Evolutionary conservation across 2,329 filamentous ascomycete genomes (phyloP).

Genomic region (Penicillium hordei): DNA sequence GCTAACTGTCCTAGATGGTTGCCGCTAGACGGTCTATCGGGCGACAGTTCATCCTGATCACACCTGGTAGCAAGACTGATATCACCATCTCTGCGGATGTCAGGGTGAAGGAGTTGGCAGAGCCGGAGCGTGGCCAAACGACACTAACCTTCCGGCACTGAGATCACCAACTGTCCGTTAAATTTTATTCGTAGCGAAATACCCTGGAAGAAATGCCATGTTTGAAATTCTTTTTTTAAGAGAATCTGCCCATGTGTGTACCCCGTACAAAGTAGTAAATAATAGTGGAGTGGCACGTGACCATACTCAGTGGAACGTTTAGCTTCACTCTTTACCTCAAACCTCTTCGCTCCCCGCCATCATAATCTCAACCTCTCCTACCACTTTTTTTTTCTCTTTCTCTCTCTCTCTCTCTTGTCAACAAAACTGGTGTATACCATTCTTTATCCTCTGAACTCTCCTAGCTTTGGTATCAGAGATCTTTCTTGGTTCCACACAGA

Average conservation of each 20-base stretch:
- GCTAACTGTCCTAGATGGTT: conserved; percentile 60
- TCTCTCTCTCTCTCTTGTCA: background rate
- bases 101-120: conserved; percentile 46
- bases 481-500: background rate
- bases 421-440: conserved; percentile 1
- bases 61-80: conserved; percentile 74
- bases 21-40: conserved; percentile 84
- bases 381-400: background rate
- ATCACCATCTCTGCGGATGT: conserved; percentile 48
- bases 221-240: background rate
- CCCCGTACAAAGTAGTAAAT: background rate
- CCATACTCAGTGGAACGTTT: conserved; percentile 2
- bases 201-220: conserved; percentile 4
- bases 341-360: conserved; percentile 14
- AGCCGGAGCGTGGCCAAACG: conserved; percentile 47
- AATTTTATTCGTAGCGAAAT: conserved; percentile 4
- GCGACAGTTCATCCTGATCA: conserved; percentile 93
- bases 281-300: conserved; percentile 8
- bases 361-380: conserved; percentile 1
- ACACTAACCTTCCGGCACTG: conserved; percentile 36
- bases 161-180: background rate
- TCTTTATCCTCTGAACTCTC: background rate
- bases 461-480: background rate
- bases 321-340: conserved; percentile 11
- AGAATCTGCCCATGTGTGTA: background rate